Evolutionary conservation across 2,329 filamentous ascomycete genomes (phyloP).

Genomic region (Hymenoscyphus linearis): DNA sequence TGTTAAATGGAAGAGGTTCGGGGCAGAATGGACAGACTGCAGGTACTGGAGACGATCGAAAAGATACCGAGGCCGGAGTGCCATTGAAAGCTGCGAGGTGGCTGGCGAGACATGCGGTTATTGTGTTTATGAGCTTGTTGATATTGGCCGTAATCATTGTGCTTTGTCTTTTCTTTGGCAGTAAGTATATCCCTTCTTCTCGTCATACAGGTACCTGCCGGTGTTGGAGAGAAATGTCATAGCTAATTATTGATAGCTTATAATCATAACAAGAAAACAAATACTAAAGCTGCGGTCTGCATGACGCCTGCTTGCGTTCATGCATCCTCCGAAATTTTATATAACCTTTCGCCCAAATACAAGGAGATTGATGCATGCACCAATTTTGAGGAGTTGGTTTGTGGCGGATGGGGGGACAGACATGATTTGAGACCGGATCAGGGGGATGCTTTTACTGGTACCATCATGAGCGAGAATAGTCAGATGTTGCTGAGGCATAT

Average conservation of each 20-base stretch:
- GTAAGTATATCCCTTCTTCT: slow-evolving; percentile 13
- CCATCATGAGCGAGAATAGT: slow-evolving; percentile 56
- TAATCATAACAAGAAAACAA: slow-evolving; percentile 10
- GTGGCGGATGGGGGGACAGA: slow-evolving; percentile 58
- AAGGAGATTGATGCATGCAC: slow-evolving; percentile 60
- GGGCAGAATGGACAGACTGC: background rate
- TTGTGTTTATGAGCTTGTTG: slow-evolving; percentile 22
- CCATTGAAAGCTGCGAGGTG: slow-evolving; percentile 16
- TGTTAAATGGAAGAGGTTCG: slow-evolving; percentile 15
- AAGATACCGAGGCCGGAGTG: background rate
- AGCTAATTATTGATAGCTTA: slow-evolving; percentile 17
- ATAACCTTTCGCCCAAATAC: slow-evolving; percentile 57
- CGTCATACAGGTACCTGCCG: background rate
- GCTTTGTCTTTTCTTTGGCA: slow-evolving; percentile 23
- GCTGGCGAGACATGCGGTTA: slow-evolving; percentile 22
- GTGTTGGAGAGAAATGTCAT: background rate
- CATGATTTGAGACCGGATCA: slow-evolving; percentile 63
- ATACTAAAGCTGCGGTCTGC: slow-evolving; percentile 37
- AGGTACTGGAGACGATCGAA: background rate
- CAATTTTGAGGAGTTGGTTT: slow-evolving; percentile 64
- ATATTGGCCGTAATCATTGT: slow-evolving; percentile 25
- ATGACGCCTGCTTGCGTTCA: slow-evolving; percentile 57
- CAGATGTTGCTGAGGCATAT: slow-evolving; percentile 56
- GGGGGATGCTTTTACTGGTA: slow-evolving; percentile 53
- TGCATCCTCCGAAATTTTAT: slow-evolving; percentile 56